Base-by-base conservation (phyloP, 2,329 filamentous ascomycete species). In the Sarocladium oryzae region DNA sequence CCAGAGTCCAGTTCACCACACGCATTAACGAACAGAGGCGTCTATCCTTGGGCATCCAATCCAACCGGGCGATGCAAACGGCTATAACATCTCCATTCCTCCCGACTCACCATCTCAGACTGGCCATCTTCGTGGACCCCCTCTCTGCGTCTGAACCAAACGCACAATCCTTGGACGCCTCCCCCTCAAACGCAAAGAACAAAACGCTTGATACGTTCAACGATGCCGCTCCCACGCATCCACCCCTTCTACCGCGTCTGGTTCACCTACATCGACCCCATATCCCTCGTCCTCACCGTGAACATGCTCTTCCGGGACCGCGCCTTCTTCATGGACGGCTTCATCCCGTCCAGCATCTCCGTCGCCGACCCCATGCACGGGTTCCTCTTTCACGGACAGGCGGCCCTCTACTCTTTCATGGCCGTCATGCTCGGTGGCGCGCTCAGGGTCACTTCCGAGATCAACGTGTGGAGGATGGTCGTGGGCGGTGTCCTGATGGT, bases 351-450 rank as follows among this genome's bases (percentile, higher is more conserved):
- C 2, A 30, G 33, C 9, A 51, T 56, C 28, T 56, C 56, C 1
- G 10, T 50, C 1, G 54, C 54, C 24, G 56, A 60, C 18, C 57
- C 58, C 11, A 36, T 56, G 6, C 56, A 61, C 2, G 52, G 41
- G 2, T 61, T 61, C 24, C 52, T 60, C n/a, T 55, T 57, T 8
- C 56, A 61, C 33, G 57, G 60, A 13, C 53, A 59, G 1, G 57
- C 57, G 4, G 55, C 55, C 1, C 45, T 59, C 0, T 61, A 53
- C 35, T 49, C 50, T 0, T 60, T 60, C 3, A 33, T 59, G 15
- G 56, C 16, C 7, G 46, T 61, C 9, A 51, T 56, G 15, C 49
- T 57, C 0, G 54, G 20, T 1, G 54, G 28, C 1, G 33, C 56
- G 6, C 41, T 60, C 2, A 56, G 56, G 2, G 28, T 50, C 10